Evolutionary conservation across 805 yeast genomes (phyloP), one percentile per base, ranked within the genome.

Genomic region (Cyberlindnera americana): DNA sequence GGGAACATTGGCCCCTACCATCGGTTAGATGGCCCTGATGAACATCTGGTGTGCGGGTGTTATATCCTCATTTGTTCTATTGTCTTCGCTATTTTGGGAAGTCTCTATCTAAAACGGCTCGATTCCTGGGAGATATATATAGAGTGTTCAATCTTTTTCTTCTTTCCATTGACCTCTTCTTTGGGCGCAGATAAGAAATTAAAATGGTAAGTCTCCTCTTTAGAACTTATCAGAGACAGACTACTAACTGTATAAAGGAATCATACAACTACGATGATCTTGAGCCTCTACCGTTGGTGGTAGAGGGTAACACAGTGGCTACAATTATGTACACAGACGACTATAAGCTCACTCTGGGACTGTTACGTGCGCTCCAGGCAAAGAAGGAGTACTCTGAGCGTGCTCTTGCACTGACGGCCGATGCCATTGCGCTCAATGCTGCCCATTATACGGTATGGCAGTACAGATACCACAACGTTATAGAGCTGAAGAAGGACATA

Each of bases 371-470:
- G 0, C 58, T 87, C 15, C 69, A 85, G 70, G 62, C 65, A 10
- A 48, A 57, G 14, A 65, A 76, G 21, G 97, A 88, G 56, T 67
- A 72, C 49, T 73, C 88, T 1, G 79, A 75, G 29, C 67, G 98
- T 43, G 88, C 95, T 0, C 61, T 88, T 17, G 72, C 70, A 15
- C 62, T 89, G 29, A 83, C 95, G 0, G 69, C 73, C 12, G 60
- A 62, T 19, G 82, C 83, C 3, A 81, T 93, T 36, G 73, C 65
- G 12, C 53, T 73, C 40, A 81, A 86, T 27, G 89, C 97, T 1
- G 95, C 97, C 0, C 96, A 91, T 60, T 93, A 93, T 58, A 83
- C 96, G 0, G 82, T 82, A 1, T 93, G 98, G 98, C 73, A 73
- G 35, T 85, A 78, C 60, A 61, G 91, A 19, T 78, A 61, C 43